These are phyloP conservation scores for Lindgomyces ingoldianus DNA, from an alignment of 495 filamentous ascomycete species.

Conservation along the genomic window DNA sequence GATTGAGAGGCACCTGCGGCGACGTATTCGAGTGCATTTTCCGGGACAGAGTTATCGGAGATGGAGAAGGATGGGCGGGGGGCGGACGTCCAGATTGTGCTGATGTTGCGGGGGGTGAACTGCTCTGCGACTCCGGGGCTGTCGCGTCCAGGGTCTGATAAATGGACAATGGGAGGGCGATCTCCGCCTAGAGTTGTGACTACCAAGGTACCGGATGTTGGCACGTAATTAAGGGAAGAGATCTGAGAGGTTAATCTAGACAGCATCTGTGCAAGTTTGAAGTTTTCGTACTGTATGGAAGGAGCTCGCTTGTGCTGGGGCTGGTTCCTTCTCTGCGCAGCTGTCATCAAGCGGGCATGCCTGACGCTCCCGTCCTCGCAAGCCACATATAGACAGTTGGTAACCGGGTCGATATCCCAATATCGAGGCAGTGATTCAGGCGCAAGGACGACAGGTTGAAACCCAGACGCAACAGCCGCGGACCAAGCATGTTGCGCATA, in stretches of 20 bases:
- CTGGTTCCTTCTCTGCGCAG: too few species aligned
- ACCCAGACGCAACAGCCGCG: conserved; percentile 1
- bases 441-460: neutral
- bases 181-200: conserved; percentile 21
- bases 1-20: conserved; percentile 12
- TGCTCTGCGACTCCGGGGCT: conserved; percentile 9
- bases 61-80: conserved; percentile 11
- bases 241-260: neutral
- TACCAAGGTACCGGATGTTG: conserved; percentile 10
- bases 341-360: too few species aligned
- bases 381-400: neutral
- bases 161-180: conserved; percentile 16
- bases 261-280: neutral
- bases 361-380: neutral
- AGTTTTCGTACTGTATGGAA: neutral
- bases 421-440: neutral
- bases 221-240: conserved; percentile 20
- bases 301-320: too few species aligned
- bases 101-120: conserved; percentile 2
- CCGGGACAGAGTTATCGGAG: neutral
- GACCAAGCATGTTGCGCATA: conserved; percentile 3
- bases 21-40: conserved; percentile 15
- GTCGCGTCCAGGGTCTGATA: conserved; percentile 11
- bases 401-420: conserved; percentile 8
- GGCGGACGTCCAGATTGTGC: conserved; percentile 22